Conservation (phyloP, 768 basidiomycete genomes). For the Suillus plorans region DNA sequence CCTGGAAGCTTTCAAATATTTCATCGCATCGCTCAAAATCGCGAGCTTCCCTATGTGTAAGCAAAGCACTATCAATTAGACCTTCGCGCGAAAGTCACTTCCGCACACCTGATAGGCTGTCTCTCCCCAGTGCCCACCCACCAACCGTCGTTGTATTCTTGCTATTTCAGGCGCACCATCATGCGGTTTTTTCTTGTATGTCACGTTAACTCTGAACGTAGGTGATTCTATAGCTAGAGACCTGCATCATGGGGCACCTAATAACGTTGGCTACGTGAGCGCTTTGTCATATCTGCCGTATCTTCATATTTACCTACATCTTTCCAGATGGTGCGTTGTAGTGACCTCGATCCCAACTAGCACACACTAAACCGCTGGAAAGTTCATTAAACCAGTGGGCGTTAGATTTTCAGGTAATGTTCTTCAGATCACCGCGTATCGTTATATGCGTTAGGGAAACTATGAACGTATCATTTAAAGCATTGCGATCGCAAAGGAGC, state of each 20-base stretch:
- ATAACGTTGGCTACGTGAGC: slow-evolving; percentile 88
- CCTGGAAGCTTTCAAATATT: too few species aligned
- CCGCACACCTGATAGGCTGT: too few species aligned
- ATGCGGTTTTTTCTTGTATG: too few species aligned
- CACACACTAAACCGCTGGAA: background rate
- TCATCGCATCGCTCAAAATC: too few species aligned
- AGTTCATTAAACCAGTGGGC: slow-evolving; percentile 98
- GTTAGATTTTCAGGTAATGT: slow-evolving; percentile 81
- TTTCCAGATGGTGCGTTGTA: slow-evolving; percentile 24
- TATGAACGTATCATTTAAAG: slow-evolving; percentile 87
- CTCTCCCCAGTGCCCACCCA: too few species aligned
- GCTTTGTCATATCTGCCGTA: background rate
- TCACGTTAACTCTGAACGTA: too few species aligned
- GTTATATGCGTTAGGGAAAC: slow-evolving; percentile 69
- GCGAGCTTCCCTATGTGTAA: too few species aligned
- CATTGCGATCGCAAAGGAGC: slow-evolving; percentile 82
- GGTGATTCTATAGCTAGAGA: slow-evolving; percentile 38
- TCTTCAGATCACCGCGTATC: background rate
- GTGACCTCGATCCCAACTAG: background rate
- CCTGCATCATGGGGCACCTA: slow-evolving; percentile 70
- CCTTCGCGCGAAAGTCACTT: too few species aligned
- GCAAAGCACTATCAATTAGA: too few species aligned
- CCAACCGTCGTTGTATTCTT: too few species aligned
- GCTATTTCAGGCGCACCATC: too few species aligned
- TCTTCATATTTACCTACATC: slow-evolving; percentile 5